phyloP scores from a whole-genome alignment of 345 rosid genomes.

The Trapa incisa region DNA sequence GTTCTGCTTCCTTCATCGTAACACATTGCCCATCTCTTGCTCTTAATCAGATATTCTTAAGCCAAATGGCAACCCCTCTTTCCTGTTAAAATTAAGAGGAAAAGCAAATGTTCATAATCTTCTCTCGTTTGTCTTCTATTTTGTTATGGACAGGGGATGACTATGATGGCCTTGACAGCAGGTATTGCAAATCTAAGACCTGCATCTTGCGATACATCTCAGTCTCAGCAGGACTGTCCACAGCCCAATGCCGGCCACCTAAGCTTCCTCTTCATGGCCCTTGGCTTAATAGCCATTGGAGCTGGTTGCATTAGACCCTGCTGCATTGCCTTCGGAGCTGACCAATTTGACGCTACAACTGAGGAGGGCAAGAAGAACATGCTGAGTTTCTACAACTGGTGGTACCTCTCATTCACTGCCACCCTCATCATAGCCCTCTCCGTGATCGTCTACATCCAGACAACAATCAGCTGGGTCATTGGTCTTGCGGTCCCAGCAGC shows the following conservation, averaged over 20 bases:
- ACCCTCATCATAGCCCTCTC: constrained; percentile 42
- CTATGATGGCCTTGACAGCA: constrained; percentile 35
- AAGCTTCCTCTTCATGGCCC: constrained; percentile 25
- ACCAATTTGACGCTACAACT: constrained; percentile 39
- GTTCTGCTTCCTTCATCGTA: constrained; percentile 40
- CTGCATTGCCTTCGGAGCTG: constrained; percentile 44
- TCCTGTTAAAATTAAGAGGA: too few relatives aligned
- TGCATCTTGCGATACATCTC: constrained; percentile 17
- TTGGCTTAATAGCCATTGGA: constrained; percentile 39
- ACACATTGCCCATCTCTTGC: background rate
- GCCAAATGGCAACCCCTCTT: background rate
- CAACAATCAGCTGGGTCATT: constrained; percentile 43
- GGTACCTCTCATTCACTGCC: constrained; percentile 52
- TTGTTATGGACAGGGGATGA: constrained; percentile 35
- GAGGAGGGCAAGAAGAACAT: constrained; percentile 32
- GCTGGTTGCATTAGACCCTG: constrained; percentile 46
- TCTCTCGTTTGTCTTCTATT: too few relatives aligned
- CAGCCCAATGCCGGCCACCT: constrained; percentile 32
- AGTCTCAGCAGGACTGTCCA: constrained; percentile 13
- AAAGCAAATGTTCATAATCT: too few relatives aligned
- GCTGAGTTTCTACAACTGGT: constrained; percentile 63
- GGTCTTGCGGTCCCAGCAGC: constrained; percentile 41
- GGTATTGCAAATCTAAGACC: constrained; percentile 30
- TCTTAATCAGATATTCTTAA: background rate
- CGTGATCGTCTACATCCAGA: constrained; percentile 43